phyloP scores from a whole-genome alignment of 2,329 filamentous ascomycete species.

The Stemphylium lycopersici region DNA sequence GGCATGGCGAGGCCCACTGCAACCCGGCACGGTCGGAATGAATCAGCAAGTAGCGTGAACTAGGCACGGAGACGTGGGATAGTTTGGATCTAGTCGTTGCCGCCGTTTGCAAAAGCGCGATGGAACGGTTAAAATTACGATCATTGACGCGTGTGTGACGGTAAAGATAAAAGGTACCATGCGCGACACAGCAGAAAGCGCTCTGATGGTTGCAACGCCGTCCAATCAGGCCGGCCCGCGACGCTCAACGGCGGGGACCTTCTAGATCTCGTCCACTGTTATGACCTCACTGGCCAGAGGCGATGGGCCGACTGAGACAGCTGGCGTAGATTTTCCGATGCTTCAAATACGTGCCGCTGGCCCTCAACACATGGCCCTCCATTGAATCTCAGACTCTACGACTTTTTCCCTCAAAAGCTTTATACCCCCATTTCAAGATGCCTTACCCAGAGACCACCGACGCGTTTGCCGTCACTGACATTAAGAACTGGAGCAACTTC shows the following conservation, averaged over 20 bases:
- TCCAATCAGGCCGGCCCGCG: constrained; percentile 6
- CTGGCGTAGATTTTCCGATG: constrained; percentile 20
- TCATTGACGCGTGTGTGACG: constrained; percentile 19
- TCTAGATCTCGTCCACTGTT: constrained; percentile 20
- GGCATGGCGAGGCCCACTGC: neutral
- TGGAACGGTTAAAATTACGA: constrained; percentile 8
- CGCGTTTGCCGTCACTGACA: constrained; percentile 57
- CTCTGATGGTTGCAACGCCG: neutral
- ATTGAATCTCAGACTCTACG: constrained; percentile 7
- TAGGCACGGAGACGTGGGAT: neutral
- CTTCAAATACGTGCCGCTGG: constrained; percentile 35
- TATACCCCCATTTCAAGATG: constrained; percentile 46
- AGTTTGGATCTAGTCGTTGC: constrained; percentile 1
- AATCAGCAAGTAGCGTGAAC: neutral
- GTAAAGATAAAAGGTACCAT: constrained; percentile 10
- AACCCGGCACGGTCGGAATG: constrained; percentile 1
- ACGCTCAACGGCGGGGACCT: constrained; percentile 7
- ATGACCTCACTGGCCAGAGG: constrained; percentile 46
- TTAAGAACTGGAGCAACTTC: constrained; percentile 68
- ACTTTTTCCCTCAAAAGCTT: constrained; percentile 6
- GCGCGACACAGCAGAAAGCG: constrained; percentile 6
- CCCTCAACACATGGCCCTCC: constrained; percentile 32
- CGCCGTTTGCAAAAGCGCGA: constrained; percentile 5
- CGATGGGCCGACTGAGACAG: constrained; percentile 31
- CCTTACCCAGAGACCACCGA: constrained; percentile 59